Evolutionary conservation across 1,284 basidiomycete genomes (phyloP).

Genomic region (Schizophyllum amplum): DNA sequence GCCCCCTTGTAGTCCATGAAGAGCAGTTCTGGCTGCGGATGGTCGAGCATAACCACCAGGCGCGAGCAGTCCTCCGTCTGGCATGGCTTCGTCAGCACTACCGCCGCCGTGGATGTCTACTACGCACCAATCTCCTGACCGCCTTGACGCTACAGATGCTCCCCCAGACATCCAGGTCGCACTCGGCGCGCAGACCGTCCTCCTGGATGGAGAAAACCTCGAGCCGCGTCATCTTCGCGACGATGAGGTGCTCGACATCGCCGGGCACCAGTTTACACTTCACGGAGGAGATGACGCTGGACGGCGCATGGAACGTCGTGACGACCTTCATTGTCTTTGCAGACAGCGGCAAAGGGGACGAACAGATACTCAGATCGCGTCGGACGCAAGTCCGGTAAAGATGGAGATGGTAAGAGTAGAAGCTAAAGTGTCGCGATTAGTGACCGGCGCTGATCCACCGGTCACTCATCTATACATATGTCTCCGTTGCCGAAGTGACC

Average conservation of each 20-base stretch:
- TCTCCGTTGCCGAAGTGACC: no score
- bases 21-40: slow-evolving; percentile 63
- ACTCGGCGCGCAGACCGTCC: slow-evolving; percentile 49
- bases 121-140: slow-evolving; percentile 43
- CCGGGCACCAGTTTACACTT: slow-evolving; percentile 48
- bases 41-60: slow-evolving; percentile 52
- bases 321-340: slow-evolving; percentile 51
- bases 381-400: no score
- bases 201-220: slow-evolving; percentile 57
- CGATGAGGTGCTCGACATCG: slow-evolving; percentile 52
- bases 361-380: neutral
- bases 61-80: slow-evolving; percentile 36
- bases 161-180: slow-evolving; percentile 56
- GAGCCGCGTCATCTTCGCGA: slow-evolving; percentile 55
- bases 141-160: slow-evolving; percentile 47
- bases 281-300: slow-evolving; percentile 53
- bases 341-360: neutral
- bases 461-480: no score
- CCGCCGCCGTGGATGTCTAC: neutral
- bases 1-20: slow-evolving; percentile 43
- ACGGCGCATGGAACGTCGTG: slow-evolving; percentile 58
- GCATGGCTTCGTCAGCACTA: neutral
- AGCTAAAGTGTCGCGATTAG: neutral
- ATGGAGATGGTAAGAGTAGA: no score
- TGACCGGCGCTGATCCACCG: no score